phyloP scores from a whole-genome alignment of 768 basidiomycete species.

The Tricholoma hemisulphureum region DNA sequence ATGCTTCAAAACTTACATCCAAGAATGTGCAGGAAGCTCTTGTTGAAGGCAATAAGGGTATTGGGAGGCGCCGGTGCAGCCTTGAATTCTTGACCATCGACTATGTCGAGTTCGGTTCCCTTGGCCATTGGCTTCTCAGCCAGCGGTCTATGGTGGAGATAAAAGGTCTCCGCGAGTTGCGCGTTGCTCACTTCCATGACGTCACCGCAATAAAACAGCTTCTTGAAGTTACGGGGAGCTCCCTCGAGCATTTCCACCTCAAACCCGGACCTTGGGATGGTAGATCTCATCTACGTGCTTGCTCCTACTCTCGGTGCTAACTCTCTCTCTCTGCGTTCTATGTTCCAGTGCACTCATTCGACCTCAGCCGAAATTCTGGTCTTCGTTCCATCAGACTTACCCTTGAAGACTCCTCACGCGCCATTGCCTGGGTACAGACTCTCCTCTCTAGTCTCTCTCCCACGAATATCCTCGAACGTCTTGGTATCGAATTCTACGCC shows the following conservation, averaged over 20 bases:
- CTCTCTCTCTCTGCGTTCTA: not conserved
- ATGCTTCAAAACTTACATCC: not conserved
- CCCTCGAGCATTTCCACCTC: conserved; percentile 43
- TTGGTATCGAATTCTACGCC: conserved; percentile 42
- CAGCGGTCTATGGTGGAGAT: conserved; percentile 33
- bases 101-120: conserved; percentile 35
- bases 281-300: conserved; percentile 18
- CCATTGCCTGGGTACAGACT: conserved; percentile 37
- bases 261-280: conserved; percentile 43
- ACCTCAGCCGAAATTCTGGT: conserved; percentile 33
- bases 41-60: not conserved
- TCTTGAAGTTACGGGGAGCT: conserved; percentile 31
- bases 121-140: conserved; percentile 39
- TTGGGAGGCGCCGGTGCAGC: conserved; percentile 7
- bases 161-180: conserved; percentile 38
- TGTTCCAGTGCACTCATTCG: conserved; percentile 33
- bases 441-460: conserved; percentile 30
- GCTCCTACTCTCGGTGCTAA: not conserved
- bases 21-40: not conserved
- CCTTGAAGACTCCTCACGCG: conserved; percentile 37
- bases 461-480: conserved; percentile 25
- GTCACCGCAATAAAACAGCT: conserved; percentile 35
- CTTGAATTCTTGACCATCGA: conserved; percentile 43
- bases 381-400: conserved; percentile 41
- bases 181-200: conserved; percentile 42